Evolutionary conservation across 106 monocot genomes (phyloP).

Genomic region (Dendrobium officinale): DNA sequence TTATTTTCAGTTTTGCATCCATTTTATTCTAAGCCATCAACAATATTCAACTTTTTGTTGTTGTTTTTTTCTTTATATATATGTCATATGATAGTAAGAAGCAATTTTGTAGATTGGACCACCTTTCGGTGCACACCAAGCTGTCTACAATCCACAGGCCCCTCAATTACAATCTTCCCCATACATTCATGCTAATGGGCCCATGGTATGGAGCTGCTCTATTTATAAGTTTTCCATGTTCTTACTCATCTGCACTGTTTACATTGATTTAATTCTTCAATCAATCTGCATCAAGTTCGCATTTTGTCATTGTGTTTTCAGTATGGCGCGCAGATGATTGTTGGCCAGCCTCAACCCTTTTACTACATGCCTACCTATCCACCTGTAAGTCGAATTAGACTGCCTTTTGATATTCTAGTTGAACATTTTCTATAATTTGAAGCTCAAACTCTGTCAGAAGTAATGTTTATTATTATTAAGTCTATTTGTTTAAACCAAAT

Average conservation of each 20-base stretch:
- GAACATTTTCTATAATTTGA: neutral
- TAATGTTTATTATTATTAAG: neutral
- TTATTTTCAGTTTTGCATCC: neutral
- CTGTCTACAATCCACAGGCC: slow-evolving; percentile 14
- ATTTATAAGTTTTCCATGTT: neutral
- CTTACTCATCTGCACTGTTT: neutral
- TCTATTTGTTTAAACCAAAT: neutral
- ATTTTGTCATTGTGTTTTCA: slow-evolving; percentile 3
- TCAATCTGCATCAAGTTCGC: neutral
- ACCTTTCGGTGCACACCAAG: slow-evolving; percentile 6
- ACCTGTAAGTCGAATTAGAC: slow-evolving; percentile 10
- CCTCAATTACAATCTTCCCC: slow-evolving; percentile 6
- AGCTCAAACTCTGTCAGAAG: neutral
- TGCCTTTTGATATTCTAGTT: neutral
- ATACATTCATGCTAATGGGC: slow-evolving; percentile 9
- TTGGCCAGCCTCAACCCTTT: slow-evolving; percentile 12
- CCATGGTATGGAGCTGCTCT: slow-evolving; percentile 1
- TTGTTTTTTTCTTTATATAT: neutral
- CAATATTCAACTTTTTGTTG: neutral
- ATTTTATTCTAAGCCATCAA: neutral
- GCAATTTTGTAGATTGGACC: slow-evolving; percentile 11
- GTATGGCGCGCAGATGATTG: slow-evolving; percentile 11
- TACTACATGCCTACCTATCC: slow-evolving; percentile 14
- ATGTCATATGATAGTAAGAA: neutral
- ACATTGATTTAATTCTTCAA: neutral